A percentile compares a stretch with the other conserved stretches of the same genome.
Evolutionary conservation across 192 early-diverging fungal genomes (phyloP).

Genomic region (Diversispora eburnea): DNA sequence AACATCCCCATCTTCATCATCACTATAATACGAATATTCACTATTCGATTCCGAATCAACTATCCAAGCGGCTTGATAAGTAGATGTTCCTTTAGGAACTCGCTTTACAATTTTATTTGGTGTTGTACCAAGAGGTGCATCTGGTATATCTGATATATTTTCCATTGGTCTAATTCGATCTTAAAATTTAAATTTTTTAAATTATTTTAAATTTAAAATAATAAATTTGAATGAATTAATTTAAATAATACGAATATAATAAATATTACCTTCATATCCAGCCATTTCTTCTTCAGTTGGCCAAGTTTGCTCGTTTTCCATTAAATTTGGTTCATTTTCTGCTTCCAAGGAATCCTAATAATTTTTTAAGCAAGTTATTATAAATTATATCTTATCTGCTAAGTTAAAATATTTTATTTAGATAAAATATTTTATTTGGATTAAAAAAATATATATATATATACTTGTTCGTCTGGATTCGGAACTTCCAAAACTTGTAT

Average conservation of each 20-base stretch:
- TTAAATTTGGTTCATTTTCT: conserved; percentile 83
- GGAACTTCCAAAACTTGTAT: conserved; percentile 62
- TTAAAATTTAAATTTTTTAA: conserved; percentile 4
- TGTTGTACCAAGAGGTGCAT: conserved; percentile 17
- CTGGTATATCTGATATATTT: conserved; percentile 32
- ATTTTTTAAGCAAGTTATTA: background rate
- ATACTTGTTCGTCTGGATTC: conserved; percentile 52
- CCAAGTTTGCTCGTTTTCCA: conserved; percentile 98
- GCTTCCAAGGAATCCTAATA: conserved; percentile 69
- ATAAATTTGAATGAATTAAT: conserved; percentile 5
- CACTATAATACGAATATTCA: conserved; percentile 53
- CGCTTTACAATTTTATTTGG: conserved; percentile 57
- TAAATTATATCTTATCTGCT: background rate
- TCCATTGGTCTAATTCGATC: conserved; percentile 40
- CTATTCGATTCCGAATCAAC: conserved; percentile 74
- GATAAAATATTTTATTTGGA: no score
- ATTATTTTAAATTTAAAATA: background rate
- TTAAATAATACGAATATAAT: background rate
- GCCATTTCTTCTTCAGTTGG: conserved; percentile 93
- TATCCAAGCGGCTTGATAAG: conserved; percentile 99
- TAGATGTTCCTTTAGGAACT: conserved; percentile 93
- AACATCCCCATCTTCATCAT: conserved; percentile 49
- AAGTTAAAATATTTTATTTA: no score
- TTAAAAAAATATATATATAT: background rate
- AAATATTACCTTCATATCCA: conserved; percentile 61